A percentile compares a stretch with the other conserved stretches of the same genome.
Conservation (phyloP, 2,329 filamentous ascomycete genomes). For the Periconia sp. region DNA sequence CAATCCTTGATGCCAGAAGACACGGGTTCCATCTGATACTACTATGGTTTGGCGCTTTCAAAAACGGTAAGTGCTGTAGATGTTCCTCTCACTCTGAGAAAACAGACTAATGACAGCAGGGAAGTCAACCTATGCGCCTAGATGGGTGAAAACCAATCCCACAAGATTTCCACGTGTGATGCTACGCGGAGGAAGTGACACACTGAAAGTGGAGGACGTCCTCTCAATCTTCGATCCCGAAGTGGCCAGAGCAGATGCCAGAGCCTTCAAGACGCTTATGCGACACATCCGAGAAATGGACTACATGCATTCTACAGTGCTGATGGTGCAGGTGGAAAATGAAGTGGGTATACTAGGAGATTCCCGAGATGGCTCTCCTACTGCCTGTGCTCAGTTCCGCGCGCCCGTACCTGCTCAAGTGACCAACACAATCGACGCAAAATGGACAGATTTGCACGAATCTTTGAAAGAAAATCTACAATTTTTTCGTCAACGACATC, state of each 20-base stretch:
- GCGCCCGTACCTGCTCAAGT: slow-evolving; percentile 44
- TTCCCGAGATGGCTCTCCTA: slow-evolving; percentile 53
- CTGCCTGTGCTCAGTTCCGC: slow-evolving; percentile 48
- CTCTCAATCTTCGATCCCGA: slow-evolving; percentile 40
- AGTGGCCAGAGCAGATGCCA: slow-evolving; percentile 46
- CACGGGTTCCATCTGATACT: slow-evolving; percentile 50
- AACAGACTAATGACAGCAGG: slow-evolving; percentile 15
- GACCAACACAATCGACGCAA: too few relatives aligned
- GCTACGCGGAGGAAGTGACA: slow-evolving; percentile 24
- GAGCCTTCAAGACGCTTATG: slow-evolving; percentile 47
- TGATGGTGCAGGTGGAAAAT: slow-evolving; percentile 64
- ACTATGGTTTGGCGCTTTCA: slow-evolving; percentile 57
- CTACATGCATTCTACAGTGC: slow-evolving; percentile 52
- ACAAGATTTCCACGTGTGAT: slow-evolving; percentile 37
- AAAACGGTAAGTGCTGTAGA: slow-evolving; percentile 42
- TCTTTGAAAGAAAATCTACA: slow-evolving; percentile 26
- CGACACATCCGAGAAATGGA: slow-evolving; percentile 51
- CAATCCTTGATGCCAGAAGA: slow-evolving; percentile 46
- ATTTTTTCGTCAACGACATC: slow-evolving; percentile 34
- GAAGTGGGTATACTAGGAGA: slow-evolving; percentile 59
- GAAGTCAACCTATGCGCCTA: slow-evolving; percentile 32
- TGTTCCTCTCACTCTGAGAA: neutral
- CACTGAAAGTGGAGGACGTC: slow-evolving; percentile 23
- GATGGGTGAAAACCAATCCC: slow-evolving; percentile 41
- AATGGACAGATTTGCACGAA: slow-evolving; percentile 45